These are phyloP conservation scores for Cyberlindnera euphorbiae DNA, from an alignment of 805 yeast species.

Conservation along the genomic window DNA sequence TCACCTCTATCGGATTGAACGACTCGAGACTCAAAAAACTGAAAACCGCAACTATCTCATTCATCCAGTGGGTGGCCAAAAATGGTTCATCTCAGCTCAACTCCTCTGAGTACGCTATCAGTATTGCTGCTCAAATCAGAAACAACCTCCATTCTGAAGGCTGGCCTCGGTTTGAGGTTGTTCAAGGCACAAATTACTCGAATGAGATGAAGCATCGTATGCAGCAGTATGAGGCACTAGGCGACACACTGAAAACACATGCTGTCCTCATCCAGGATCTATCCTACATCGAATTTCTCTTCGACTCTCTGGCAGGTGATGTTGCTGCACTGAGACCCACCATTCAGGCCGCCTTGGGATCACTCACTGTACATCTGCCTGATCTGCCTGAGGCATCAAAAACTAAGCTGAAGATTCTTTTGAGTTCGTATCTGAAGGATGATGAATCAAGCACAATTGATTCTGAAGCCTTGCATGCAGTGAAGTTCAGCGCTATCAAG, in stretches of 20 bases:
- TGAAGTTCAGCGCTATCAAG: conserved; percentile 62
- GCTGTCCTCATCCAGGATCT: conserved; percentile 41
- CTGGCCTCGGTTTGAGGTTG: conserved; percentile 48
- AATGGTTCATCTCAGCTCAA: conserved; percentile 19
- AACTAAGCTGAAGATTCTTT: conserved; percentile 35
- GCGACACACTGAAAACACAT: conserved; percentile 51
- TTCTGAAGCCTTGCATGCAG: conserved; percentile 38
- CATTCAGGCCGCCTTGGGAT: conserved; percentile 66
- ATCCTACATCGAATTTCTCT: conserved; percentile 56
- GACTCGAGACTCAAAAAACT: conserved; percentile 22
- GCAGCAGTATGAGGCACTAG: conserved; percentile 74
- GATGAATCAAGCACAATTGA: conserved; percentile 29
- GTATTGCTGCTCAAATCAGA: conserved; percentile 49
- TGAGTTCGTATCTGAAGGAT: conserved; percentile 31
- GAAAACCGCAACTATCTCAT: conserved; percentile 53
- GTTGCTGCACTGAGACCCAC: conserved; percentile 55
- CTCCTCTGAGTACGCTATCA: conserved; percentile 30
- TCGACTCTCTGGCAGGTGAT: conserved; percentile 67
- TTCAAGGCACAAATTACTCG: conserved; percentile 34
- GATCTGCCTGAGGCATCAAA: conserved; percentile 36
- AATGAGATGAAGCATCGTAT: conserved; percentile 43
- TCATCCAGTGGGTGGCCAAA: conserved; percentile 57
- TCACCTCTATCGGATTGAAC: conserved; percentile 56
- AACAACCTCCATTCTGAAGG: conserved; percentile 51
- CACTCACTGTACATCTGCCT: conserved; percentile 46